Conservation (phyloP, 2,329 filamentous ascomycete genomes). For the Ascocoryne sarcoides region DNA sequence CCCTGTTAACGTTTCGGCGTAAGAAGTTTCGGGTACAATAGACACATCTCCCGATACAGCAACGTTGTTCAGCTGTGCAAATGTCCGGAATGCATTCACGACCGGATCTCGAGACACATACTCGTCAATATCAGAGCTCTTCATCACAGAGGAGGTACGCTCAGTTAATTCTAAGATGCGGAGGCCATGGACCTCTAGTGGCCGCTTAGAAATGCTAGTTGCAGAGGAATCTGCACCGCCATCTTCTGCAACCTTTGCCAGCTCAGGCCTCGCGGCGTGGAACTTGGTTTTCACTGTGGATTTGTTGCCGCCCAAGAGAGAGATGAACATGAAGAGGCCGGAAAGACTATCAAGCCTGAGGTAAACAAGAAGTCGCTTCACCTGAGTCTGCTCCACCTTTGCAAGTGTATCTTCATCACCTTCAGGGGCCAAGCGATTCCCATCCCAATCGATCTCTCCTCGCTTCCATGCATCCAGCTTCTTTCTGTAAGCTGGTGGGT, state of each 20-base stretch:
- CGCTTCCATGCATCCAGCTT: conserved; percentile 68
- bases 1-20: conserved; percentile 65
- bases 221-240: conserved; percentile 21
- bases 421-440: conserved; percentile 36
- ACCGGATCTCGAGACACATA: conserved; percentile 68
- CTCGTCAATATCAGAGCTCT: conserved; percentile 74
- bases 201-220: conserved; percentile 14
- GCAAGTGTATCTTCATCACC: conserved; percentile 30
- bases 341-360: conserved; percentile 79
- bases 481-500: conserved; percentile 68
- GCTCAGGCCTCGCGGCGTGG: conserved; percentile 28
- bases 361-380: conserved; percentile 67
- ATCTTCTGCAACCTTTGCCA: conserved; percentile 22
- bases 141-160: conserved; percentile 92
- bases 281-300: conserved; percentile 24
- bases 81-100: conserved; percentile 82
- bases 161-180: conserved; percentile 82
- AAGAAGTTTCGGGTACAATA: conserved; percentile 68
- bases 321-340: conserved; percentile 72
- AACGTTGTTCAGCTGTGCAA: conserved; percentile 76
- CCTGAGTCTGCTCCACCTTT: conserved; percentile 40
- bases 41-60: conserved; percentile 74
- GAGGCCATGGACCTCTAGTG: conserved; percentile 53
- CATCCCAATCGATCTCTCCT: conserved; percentile 87
- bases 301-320: conserved; percentile 57